A percentile compares a stretch with the other conserved stretches of the same genome.
phyloP scores from a whole-genome alignment of 1,284 basidiomycete genomes.

The Sanguinoderma infundibulare region DNA sequence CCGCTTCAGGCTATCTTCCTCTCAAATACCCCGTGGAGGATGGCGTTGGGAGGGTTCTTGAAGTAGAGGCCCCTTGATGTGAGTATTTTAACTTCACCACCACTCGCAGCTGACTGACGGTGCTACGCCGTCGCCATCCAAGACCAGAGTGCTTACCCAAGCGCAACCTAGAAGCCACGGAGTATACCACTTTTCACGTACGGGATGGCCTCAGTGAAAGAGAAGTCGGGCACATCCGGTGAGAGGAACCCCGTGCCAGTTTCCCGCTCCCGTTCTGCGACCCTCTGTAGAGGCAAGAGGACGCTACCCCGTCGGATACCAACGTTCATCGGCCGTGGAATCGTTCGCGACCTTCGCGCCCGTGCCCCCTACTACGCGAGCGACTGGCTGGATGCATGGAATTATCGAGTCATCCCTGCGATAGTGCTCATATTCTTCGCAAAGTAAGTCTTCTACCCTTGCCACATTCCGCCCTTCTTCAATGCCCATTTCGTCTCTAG shows the following conservation, averaged over 20 bases:
- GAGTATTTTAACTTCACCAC: background rate
- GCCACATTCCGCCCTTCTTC: background rate
- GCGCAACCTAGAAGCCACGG: background rate
- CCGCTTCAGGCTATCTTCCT: background rate
- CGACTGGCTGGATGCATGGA: conserved; percentile 91
- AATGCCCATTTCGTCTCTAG: conserved; percentile 37
- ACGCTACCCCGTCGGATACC: conserved; percentile 17
- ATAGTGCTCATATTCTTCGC: conserved; percentile 81
- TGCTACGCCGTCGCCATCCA: background rate
- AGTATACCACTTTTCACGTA: background rate
- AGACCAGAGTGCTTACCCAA: background rate
- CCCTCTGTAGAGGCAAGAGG: conserved; percentile 16
- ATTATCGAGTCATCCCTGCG: conserved; percentile 81
- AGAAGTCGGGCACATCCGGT: background rate
- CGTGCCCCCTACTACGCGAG: conserved; percentile 82
- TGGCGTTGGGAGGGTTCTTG: background rate
- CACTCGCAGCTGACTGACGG: background rate
- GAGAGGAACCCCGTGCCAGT: background rate
- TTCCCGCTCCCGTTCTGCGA: conserved; percentile 29
- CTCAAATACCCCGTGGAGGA: background rate
- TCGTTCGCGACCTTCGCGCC: conserved; percentile 76
- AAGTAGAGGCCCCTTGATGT: background rate
- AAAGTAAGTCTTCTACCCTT: conserved; percentile 58
- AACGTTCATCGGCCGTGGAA: conserved; percentile 65
- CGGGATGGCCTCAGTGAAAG: background rate